A percentile compares a stretch with the other conserved stretches of the same genome.
phyloP scores from a whole-genome alignment of 2,329 filamentous ascomycete species.

The Aphanocladium album region DNA sequence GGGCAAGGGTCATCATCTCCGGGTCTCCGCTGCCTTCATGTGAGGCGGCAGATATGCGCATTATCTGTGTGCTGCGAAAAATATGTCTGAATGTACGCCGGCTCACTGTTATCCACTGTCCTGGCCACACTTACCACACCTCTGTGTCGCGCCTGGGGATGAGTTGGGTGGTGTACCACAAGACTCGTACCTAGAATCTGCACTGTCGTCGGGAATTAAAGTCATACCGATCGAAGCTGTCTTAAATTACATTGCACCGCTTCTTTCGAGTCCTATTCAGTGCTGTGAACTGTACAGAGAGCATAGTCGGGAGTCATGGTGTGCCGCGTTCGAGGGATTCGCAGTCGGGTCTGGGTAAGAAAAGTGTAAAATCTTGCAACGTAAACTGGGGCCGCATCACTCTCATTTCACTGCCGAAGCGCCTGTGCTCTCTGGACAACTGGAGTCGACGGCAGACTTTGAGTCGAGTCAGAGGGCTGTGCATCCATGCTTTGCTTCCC shows the following conservation, averaged over 20 bases:
- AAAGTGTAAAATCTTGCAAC: neutral
- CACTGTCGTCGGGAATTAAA: neutral
- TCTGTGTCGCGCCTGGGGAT: neutral
- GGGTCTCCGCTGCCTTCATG: constrained; percentile 7
- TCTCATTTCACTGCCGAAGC: neutral
- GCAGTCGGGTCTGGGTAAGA: neutral
- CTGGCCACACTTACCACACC: neutral
- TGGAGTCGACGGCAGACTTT: neutral
- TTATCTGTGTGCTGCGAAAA: neutral
- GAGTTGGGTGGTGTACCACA: neutral
- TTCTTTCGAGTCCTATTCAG: neutral
- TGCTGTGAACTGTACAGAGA: neutral
- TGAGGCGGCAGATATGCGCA: constrained; percentile 8
- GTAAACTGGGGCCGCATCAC: neutral
- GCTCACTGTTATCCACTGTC: neutral
- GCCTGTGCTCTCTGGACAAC: neutral
- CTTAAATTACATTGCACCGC: neutral
- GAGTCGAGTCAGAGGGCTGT: neutral
- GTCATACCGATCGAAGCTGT: neutral
- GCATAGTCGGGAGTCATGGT: neutral
- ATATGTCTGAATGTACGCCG: neutral
- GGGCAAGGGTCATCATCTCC: neutral
- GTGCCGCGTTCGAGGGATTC: neutral
- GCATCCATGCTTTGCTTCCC: neutral
- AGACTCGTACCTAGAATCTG: neutral